These are phyloP conservation scores for Sporothrix phasma DNA, from an alignment of 2,329 filamentous ascomycete genomes.

Conservation along the genomic window DNA sequence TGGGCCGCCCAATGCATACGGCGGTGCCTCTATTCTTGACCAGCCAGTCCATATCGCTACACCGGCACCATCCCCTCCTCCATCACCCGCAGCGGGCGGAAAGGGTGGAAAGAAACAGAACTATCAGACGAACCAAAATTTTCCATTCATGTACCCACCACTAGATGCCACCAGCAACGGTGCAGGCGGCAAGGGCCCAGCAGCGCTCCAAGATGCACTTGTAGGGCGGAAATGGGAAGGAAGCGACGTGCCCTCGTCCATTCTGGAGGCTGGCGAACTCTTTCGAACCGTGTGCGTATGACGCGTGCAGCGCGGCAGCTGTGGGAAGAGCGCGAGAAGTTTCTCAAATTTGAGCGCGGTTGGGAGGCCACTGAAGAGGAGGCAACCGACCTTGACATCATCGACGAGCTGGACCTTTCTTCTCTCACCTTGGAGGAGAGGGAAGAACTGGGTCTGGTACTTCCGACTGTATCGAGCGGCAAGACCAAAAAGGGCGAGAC, in stretches of 20 bases:
- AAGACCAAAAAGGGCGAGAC: background rate
- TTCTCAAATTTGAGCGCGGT: constrained; percentile 83
- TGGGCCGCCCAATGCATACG: constrained; percentile 43
- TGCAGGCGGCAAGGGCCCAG: constrained; percentile 77
- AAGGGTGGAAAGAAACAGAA: constrained; percentile 98
- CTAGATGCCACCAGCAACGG: constrained; percentile 81
- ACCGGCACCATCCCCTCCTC: constrained; percentile 87
- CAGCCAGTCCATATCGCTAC: constrained; percentile 98
- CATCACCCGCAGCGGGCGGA: constrained; percentile 74
- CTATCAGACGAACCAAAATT: constrained; percentile 98
- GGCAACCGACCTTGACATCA: constrained; percentile 30
- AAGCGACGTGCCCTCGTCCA: constrained; percentile 87
- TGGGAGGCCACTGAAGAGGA: constrained; percentile 48
- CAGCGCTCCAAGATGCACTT: constrained; percentile 66
- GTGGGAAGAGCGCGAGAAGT: constrained; percentile 87
- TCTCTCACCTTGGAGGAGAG: constrained; percentile 33
- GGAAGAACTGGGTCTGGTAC: constrained; percentile 38
- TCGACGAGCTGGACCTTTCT: constrained; percentile 32
- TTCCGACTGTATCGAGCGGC: constrained; percentile 23
- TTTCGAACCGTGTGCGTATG: constrained; percentile 88
- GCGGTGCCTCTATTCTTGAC: constrained; percentile 72
- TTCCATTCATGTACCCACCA: constrained; percentile 94
- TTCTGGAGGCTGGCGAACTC: constrained; percentile 85
- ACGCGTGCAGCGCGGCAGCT: constrained; percentile 84
- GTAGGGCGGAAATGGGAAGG: constrained; percentile 85